Percentiles rank a stretch among this genome's conserved stretches.
Evolutionary conservation across 192 early-diverging fungal species (phyloP).

Genomic region (Linnemannia hyalina): DNA sequence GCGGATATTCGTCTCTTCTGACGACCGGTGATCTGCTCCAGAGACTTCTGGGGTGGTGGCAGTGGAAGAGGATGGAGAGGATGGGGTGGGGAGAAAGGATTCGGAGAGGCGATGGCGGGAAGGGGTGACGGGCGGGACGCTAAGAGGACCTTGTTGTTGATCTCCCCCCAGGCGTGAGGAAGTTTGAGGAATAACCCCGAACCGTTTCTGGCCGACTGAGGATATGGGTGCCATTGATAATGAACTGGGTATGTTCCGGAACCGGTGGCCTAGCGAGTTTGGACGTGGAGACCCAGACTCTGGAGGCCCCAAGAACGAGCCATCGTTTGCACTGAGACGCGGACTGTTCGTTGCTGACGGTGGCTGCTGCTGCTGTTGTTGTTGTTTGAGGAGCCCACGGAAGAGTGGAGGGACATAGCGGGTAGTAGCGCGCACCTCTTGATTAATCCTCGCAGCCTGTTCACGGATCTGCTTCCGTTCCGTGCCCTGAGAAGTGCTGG

Average conservation of each 20-base stretch:
- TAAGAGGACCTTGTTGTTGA: not conserved
- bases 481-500: not conserved
- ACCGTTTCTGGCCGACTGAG: not conserved
- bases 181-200: not conserved
- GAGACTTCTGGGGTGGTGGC: not conserved
- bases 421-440: conserved; percentile 1
- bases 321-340: not conserved
- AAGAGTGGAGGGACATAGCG: not conserved
- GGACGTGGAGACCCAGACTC: not conserved
- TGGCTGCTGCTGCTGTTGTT: not conserved
- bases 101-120: not conserved
- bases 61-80: not conserved
- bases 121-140: not conserved
- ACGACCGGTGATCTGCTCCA: not conserved
- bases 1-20: not conserved
- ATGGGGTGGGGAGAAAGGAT: not conserved
- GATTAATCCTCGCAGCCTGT: conserved; percentile 23
- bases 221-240: not conserved
- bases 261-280: not conserved
- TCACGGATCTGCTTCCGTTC: conserved; percentile 20
- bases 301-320: too few relatives aligned
- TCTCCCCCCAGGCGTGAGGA: not conserved
- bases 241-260: not conserved
- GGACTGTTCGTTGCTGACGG: not conserved
- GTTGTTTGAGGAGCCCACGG: not conserved